Evolutionary conservation across 495 filamentous ascomycete genomes (phyloP).

Genomic region (Chaetomium fimeti): DNA sequence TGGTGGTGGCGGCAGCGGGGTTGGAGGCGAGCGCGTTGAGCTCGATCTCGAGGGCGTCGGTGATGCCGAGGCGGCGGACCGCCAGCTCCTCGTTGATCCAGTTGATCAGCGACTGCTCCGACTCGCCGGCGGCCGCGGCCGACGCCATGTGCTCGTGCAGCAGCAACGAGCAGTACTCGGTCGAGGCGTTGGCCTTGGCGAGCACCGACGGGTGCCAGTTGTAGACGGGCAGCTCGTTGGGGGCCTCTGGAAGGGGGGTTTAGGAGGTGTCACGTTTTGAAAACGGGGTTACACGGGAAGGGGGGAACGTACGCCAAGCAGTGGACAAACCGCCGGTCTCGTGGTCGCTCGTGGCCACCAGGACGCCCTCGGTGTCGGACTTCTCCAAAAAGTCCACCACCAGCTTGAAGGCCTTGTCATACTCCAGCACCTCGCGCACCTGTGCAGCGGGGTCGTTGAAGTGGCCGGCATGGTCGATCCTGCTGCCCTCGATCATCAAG

Average conservation of each 20-base stretch:
- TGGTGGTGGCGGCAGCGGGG: constrained; percentile 50
- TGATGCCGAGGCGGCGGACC: constrained; percentile 67
- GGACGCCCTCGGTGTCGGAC: constrained; percentile 67
- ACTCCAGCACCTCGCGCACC: constrained; percentile 89
- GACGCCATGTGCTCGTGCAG: constrained; percentile 57
- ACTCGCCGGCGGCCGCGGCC: constrained; percentile 29
- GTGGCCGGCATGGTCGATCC: constrained; percentile 96
- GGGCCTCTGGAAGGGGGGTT: constrained; percentile 34
- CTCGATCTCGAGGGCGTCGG: constrained; percentile 70
- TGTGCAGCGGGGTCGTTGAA: constrained; percentile 93
- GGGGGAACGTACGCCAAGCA: constrained; percentile 63
- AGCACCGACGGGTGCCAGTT: constrained; percentile 82
- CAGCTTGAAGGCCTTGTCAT: constrained; percentile 78
- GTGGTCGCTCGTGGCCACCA: constrained; percentile 90
- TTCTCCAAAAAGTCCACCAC: constrained; percentile 82
- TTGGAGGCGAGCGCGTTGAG: constrained; percentile 60
- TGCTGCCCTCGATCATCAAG: constrained; percentile 93
- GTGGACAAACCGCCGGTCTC: constrained; percentile 87
- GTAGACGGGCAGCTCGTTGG: constrained; percentile 56
- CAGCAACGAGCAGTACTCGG: constrained; percentile 62
- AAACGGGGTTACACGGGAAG: background rate
- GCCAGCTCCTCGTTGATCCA: constrained; percentile 65
- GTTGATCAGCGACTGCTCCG: constrained; percentile 44
- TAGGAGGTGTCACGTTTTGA: constrained; percentile 14
- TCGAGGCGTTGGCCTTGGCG: constrained; percentile 75